Conservation (phyloP, 805 yeast genomes). For the Wickerhamiella shivajii region DNA sequence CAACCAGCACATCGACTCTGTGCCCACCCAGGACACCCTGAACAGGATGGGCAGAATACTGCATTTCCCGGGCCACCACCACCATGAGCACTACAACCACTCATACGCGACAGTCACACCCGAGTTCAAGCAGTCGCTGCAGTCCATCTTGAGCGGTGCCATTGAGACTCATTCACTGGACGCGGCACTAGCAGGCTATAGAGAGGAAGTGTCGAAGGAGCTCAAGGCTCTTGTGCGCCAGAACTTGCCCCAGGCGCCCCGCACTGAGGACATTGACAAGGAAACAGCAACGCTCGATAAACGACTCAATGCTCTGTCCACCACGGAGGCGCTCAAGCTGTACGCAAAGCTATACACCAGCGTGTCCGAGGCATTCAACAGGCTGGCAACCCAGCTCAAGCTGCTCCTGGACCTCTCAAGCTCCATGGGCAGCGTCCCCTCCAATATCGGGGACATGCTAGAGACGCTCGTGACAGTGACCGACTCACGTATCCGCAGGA, state of each 20-base stretch:
- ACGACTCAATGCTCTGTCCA: slow-evolving; percentile 48
- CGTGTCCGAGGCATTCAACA: slow-evolving; percentile 55
- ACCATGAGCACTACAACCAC: slow-evolving; percentile 19
- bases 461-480: slow-evolving; percentile 53
- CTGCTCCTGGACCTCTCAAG: slow-evolving; percentile 57
- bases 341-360: slow-evolving; percentile 43
- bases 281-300: slow-evolving; percentile 22
- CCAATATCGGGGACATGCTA: slow-evolving; percentile 55
- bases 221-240: slow-evolving; percentile 56
- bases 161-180: slow-evolving; percentile 46
- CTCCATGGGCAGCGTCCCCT: slow-evolving; percentile 30
- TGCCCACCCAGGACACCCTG: slow-evolving; percentile 36
- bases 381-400: slow-evolving; percentile 69
- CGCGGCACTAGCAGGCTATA: slow-evolving; percentile 48
- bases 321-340: slow-evolving; percentile 64
- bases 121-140: slow-evolving; percentile 31
- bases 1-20: slow-evolving; percentile 38
- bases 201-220: slow-evolving; percentile 54
- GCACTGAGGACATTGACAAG: not conserved
- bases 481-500: slow-evolving; percentile 63
- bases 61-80: slow-evolving; percentile 8
- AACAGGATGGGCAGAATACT: slow-evolving; percentile 30
- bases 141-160: slow-evolving; percentile 38
- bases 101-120: slow-evolving; percentile 29
- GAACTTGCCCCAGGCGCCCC: slow-evolving; percentile 37